Base-by-base conservation (phyloP, 805 yeast species). In the Candida montana region DNA sequence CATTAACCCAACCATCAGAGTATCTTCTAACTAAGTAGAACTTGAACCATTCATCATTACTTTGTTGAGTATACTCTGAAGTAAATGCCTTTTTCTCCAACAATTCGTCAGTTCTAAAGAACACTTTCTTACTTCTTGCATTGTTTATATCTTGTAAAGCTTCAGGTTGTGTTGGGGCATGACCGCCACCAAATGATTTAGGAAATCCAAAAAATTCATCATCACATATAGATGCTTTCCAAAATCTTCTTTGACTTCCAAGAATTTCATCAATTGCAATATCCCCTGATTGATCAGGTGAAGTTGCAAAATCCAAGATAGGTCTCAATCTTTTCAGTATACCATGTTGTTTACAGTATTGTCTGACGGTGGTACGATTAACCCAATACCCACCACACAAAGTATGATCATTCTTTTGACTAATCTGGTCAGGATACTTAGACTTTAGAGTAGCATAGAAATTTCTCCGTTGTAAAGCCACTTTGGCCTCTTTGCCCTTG, bases 331-430 rank as follows among this genome's bases (percentile, higher is more conserved):
- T 37, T 1, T 34, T 37, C 12, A 29, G 23, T 8, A 57, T 23
- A 0, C 53, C 57, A 33, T 53, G 55, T 35, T 49, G 45, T 11
- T 18, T 29, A 11, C 52, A 38, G 39, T 53, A 55, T 15, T 41
- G 40, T 18, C 34, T 31, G 2, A 46, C 61, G 10, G 37, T 41
- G 5, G 31, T 35, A 1, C 40, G 23, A 13, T 48, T 38, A 20
- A 57, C 49, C 63, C 63, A 59, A 29, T 46, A 51, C 2, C 63
- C 63, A 18, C 63, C 63, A 42, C 58, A 53, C 7, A 59, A 34
- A 1, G 63, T 49, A 1, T 35, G 35, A 17, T 59, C 63, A 31
- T 49, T 48, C 41, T 42, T 46, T 11, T 43, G 40, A 12, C 33
- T 26, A 7, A 53, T 27, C 9, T 41, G 15, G 3, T 13, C 26